Evolutionary conservation across 1,284 basidiomycete species (phyloP).

Genomic region (Apiotrichum laibachii): DNA sequence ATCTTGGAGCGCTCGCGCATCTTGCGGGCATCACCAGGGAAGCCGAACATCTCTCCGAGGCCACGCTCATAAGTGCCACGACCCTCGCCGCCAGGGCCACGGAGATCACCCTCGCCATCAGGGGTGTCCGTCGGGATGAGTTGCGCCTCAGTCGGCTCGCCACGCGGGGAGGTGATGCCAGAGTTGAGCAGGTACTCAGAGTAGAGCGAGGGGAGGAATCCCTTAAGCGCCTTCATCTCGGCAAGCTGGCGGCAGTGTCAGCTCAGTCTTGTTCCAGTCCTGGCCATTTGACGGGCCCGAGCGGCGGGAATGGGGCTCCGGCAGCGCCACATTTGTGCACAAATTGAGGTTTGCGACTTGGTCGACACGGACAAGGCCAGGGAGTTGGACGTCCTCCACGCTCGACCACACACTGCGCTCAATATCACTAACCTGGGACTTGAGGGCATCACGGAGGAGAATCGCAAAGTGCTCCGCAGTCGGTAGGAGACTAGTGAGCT

Average conservation of each 20-base stretch:
- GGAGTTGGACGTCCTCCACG: background rate
- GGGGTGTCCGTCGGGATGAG: constrained; percentile 32
- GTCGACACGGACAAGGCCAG: background rate
- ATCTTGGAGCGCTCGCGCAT: constrained; percentile 95
- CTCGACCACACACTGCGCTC: background rate
- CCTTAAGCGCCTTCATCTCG: constrained; percentile 90
- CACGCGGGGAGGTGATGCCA: background rate
- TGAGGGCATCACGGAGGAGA: constrained; percentile 82
- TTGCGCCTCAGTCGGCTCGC: constrained; percentile 8
- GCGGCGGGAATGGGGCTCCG: background rate
- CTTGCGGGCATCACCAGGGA: constrained; percentile 92
- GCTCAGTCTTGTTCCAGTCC: background rate
- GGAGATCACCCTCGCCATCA: constrained; percentile 59
- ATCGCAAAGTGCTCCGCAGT: constrained; percentile 94
- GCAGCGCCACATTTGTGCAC: too few relatives aligned
- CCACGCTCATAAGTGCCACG: constrained; percentile 69
- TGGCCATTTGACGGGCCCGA: background rate
- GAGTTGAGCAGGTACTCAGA: constrained; percentile 77
- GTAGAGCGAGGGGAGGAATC: constrained; percentile 88
- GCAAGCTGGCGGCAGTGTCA: constrained; percentile 58
- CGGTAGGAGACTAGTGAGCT: constrained; percentile 91
- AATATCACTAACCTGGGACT: constrained; percentile 60
- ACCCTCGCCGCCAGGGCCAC: constrained; percentile 53
- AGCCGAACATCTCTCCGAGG: constrained; percentile 81
- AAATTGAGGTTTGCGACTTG: background rate